phyloP scores from a whole-genome alignment of 1,284 basidiomycete species.

The Ceratobasidium sp. region DNA sequence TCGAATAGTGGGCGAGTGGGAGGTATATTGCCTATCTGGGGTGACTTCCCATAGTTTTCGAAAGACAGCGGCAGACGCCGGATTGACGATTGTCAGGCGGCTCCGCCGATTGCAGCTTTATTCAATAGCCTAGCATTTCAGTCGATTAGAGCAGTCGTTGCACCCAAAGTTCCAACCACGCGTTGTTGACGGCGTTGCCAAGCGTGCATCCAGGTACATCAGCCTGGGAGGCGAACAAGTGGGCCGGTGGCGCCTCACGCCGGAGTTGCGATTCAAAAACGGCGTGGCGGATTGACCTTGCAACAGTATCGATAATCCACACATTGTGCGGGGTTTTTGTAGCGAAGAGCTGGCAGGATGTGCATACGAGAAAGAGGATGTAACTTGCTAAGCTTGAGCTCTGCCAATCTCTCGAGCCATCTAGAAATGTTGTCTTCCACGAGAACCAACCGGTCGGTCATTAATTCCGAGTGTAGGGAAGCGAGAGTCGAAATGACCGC shows the following conservation, averaged over 20 bases:
- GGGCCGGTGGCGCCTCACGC: slow-evolving; percentile 68
- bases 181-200: slow-evolving; percentile 79
- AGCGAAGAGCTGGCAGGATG: slow-evolving; percentile 47
- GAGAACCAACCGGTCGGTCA: slow-evolving; percentile 78
- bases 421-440: slow-evolving; percentile 74
- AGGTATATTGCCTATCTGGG: neutral
- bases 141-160: slow-evolving; percentile 56
- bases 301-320: slow-evolving; percentile 74
- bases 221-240: slow-evolving; percentile 64
- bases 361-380: slow-evolving; percentile 51
- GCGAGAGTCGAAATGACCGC: slow-evolving; percentile 77
- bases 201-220: slow-evolving; percentile 60
- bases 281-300: slow-evolving; percentile 19
- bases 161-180: slow-evolving; percentile 72
- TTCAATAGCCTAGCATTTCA: slow-evolving; percentile 30
- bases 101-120: slow-evolving; percentile 30
- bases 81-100: slow-evolving; percentile 23
- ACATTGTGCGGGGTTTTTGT: slow-evolving; percentile 80
- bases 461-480: slow-evolving; percentile 81
- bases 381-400: slow-evolving; percentile 76
- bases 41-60: neutral
- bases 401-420: slow-evolving; percentile 71
- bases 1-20: neutral
- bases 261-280: slow-evolving; percentile 51
- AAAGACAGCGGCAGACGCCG: slow-evolving; percentile 4